Base-by-base conservation (phyloP, 2,329 filamentous ascomycete species). In the Hymenoscyphus occultus region DNA sequence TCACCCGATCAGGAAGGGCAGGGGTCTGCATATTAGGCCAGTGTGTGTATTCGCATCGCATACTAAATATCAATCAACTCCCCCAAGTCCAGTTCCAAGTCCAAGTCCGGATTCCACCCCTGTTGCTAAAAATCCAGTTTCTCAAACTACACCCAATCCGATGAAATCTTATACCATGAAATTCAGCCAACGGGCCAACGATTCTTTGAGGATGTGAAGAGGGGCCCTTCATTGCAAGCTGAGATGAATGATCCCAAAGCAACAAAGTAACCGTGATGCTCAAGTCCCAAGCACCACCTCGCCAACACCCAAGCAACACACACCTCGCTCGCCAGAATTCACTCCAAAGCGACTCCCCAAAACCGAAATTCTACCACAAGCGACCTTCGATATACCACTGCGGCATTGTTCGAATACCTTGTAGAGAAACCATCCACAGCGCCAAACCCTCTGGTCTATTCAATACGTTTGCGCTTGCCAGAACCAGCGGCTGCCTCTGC, bases 401-500 rank as follows among this genome's bases (percentile, higher is more conserved):
- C 58, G 39, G 45, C 58, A 42, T 51, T 51, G 16, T n/a, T 51
- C 45, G 2, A 51, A 19, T 19, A n/a, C 10, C 22, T 9, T 51
- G 45, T 19, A 51, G 45, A 48, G 14, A 48, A 19, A 22, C 12
- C n/a, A 51, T 51, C 45, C 45, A 51, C 45, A 51, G 45, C 45
- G 45, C 45, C 45, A 51, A 19, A 28, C 22, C 19, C 35, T 10
- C n/a, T 48, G n/a, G 45, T 22, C 58, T 60, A 60, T 40, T 61
- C 59, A 16, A 16, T 35, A n/a, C 60, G 32, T 35, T 56, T 63
- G 31, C 68, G 67, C 61, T 72, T 74, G 31, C 57, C 62, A 12
- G 35, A 7, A 42, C 40, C 67, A 39, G 65, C 14, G 56, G 32
- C 65, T 22, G 71, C 72, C 22, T 71, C 71, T 4, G 62, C 67